Percentiles rank a stretch among this genome's conserved stretches.
Evolutionary conservation across 2,329 filamentous ascomycete genomes (phyloP).

Genomic region (Colletotrichum somersetense): DNA sequence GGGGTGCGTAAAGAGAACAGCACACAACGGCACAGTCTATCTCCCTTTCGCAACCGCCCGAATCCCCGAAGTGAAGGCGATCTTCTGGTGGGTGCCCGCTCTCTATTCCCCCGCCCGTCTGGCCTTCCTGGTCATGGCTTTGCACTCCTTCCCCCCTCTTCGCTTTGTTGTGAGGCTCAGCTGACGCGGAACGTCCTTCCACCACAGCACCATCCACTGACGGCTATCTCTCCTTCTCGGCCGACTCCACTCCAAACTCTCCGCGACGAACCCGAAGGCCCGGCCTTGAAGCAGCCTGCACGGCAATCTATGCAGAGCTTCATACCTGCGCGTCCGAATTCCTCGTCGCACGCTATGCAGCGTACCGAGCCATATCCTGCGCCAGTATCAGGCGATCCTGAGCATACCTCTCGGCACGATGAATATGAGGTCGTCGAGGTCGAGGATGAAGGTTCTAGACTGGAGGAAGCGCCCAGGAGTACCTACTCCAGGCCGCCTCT

Average conservation of each 20-base stretch:
- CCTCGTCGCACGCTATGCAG: conserved; percentile 33
- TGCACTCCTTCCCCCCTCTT: conserved; percentile 16
- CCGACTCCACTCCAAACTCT: conserved; percentile 38
- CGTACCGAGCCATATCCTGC: conserved; percentile 19
- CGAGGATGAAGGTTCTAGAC: conserved; percentile 26
- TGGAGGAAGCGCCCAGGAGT: conserved; percentile 31
- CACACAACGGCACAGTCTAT: conserved; percentile 17
- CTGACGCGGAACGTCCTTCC: conserved; percentile 29
- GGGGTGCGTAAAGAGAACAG: conserved; percentile 31
- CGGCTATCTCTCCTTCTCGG: conserved; percentile 36
- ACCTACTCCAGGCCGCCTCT: conserved; percentile 27
- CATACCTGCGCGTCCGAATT: conserved; percentile 22
- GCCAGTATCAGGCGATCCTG: conserved; percentile 28
- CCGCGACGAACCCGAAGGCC: conserved; percentile 27
- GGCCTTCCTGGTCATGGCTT: conserved; percentile 24
- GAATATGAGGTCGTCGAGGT: conserved; percentile 42
- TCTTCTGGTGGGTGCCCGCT: conserved; percentile 38
- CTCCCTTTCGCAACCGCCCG: conserved; percentile 15
- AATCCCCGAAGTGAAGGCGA: conserved; percentile 26
- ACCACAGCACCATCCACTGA: conserved; percentile 31
- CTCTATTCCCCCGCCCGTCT: conserved; percentile 21
- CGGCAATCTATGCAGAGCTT: conserved; percentile 28
- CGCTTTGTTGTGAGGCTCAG: conserved; percentile 10
- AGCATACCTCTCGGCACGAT: conserved; percentile 32
- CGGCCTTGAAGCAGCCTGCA: conserved; percentile 16